Evolutionary conservation across 306 rosid genomes (phyloP).

Genomic region (Gillenia trifoliata): DNA sequence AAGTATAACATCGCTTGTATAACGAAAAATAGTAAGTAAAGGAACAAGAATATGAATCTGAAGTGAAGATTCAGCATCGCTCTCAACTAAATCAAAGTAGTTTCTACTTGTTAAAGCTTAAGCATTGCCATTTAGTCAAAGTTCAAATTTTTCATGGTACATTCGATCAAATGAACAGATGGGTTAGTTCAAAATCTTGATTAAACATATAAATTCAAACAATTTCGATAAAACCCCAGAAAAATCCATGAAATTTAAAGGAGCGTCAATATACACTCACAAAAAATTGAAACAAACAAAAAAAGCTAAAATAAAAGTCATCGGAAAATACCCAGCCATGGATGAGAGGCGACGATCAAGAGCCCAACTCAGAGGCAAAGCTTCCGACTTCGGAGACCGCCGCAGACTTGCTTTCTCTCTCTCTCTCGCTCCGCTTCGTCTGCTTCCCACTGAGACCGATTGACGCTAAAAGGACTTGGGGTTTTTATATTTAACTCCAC

Average conservation of each 20-base stretch:
- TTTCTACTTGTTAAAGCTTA: not conserved
- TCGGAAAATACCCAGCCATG: conserved; percentile 56
- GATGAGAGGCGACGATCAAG: conserved; percentile 4
- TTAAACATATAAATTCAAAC: not conserved
- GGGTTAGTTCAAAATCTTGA: not conserved
- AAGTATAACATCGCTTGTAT: not conserved
- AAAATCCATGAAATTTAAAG: not conserved
- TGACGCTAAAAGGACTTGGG: not conserved
- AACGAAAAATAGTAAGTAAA: not conserved
- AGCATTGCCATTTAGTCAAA: not conserved
- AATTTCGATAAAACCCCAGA: not conserved
- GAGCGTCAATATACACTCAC: not conserved
- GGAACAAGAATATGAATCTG: not conserved
- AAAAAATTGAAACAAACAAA: not conserved
- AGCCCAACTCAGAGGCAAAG: conserved; percentile 4
- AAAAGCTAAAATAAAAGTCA: not conserved
- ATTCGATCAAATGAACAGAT: not conserved
- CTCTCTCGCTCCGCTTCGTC: not conserved
- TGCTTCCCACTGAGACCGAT: not conserved
- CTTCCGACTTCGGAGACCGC: conserved; percentile 3
- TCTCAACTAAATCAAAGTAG: not conserved
- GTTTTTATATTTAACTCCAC: not conserved
- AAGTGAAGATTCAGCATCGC: not conserved
- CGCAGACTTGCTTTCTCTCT: not conserved
- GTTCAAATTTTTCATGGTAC: not conserved